Base-by-base conservation (phyloP, 164 flowering plant genomes). In the Kalanchoe fedtschenkoi region DNA sequence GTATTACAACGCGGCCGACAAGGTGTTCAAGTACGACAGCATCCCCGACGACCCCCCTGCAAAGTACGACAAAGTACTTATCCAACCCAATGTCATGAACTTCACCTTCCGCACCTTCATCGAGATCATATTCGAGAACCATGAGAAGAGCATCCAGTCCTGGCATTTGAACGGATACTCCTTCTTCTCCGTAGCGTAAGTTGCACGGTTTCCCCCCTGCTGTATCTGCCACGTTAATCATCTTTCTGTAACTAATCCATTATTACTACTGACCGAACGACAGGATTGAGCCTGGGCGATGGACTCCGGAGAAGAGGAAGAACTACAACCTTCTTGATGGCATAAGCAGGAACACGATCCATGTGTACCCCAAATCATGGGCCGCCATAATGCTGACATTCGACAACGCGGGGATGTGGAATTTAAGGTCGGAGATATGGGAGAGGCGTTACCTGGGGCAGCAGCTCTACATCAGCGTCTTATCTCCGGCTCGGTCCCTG, bases 381-480 rank as follows among this genome's bases (percentile, higher is more conserved):
- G 78, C 89, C 0, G 89, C 84, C 1, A 63, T 84, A 34, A 37
- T 84, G 67, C 34, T 80, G 62, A 80, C 84, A 3, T 72, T 83
- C 19, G 86, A 83, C 72, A 83, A 83, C 26, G 78, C 81, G 0
- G 88, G 88, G 15, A 75, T 84, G 83, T 84, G 89, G 89, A 84
- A 74, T 69, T 8, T 84, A 44, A 75, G 89, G 72, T 84, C 86
- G 0, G 78, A 78, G 34, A 35, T 66, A 46, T 34, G 68, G 65
- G 84, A 84, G 64, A 80, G 78, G 54, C 8, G 46, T 0, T 84
- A 84, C 69, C 61, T 84, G 29, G 89, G 89, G 19, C 89, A 84
- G 34, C 81, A 84, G 62, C 70, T 84, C 34, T 81, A 80, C 69
- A 35, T 71, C n/a, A 84, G 89, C 33, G 77, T 79, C n/a, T 60